These are phyloP conservation scores for Solanum appendiculatum DNA, from an alignment of 257 asterid species.

Conservation along the genomic window DNA sequence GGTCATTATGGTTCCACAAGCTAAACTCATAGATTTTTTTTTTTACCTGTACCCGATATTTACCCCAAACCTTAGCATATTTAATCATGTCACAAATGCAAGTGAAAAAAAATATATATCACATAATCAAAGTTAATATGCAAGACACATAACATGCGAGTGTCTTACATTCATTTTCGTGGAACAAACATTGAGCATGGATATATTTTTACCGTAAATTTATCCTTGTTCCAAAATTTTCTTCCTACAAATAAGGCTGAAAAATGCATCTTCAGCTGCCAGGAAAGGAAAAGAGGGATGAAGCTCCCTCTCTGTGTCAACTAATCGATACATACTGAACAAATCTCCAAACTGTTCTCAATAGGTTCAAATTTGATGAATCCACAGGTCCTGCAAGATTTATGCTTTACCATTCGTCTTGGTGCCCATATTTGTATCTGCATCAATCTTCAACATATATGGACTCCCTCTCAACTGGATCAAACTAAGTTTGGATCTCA, in stretches of 20 bases:
- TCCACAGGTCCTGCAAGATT: neutral
- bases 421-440: neutral
- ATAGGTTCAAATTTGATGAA: neutral
- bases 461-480: neutral
- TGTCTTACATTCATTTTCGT: neutral
- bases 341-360: neutral
- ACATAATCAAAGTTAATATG: neutral
- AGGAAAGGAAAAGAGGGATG: neutral
- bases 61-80: neutral
- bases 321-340: neutral
- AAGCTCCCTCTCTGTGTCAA: neutral
- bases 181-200: neutral
- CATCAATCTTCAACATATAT: neutral
- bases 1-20: neutral
- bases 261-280: neutral
- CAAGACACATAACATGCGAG: neutral
- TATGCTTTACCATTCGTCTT: neutral
- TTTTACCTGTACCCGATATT: neutral
- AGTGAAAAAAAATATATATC: neutral
- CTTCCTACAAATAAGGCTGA: neutral
- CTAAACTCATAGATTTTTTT: neutral
- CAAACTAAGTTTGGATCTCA: neutral
- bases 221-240: neutral
- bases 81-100: neutral
- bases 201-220: neutral